Percentiles rank a stretch among this genome's conserved stretches.
Evolutionary conservation across 352 stramenopile genomes (phyloP).

Genomic region (Phytophthora crassamura): DNA sequence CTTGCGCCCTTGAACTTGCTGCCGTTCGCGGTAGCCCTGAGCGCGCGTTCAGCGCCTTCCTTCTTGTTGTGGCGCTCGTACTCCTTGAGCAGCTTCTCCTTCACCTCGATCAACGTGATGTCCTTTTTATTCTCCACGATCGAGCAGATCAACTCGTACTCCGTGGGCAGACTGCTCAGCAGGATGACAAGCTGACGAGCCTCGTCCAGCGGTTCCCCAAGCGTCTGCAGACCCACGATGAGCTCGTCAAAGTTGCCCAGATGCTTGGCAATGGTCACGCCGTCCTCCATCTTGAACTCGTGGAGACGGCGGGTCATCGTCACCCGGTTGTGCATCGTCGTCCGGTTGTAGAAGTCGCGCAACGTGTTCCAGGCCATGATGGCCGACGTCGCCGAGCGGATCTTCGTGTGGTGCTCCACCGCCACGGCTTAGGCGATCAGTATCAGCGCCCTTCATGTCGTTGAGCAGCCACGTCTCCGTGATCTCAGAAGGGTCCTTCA

Average conservation of each 20-base stretch:
- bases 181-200: too few species aligned
- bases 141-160: conserved; percentile 33
- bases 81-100: conserved; percentile 36
- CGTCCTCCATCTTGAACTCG: too few species aligned
- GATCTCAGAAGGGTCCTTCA: too few species aligned
- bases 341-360: conserved; percentile 5
- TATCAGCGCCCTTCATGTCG: background rate
- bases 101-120: conserved; percentile 21
- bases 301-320: too few species aligned
- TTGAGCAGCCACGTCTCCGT: conserved; percentile 1
- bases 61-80: too few species aligned
- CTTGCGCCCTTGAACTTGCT: too few species aligned
- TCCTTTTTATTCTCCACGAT: conserved; percentile 24
- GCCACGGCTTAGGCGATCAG: conserved; percentile 4
- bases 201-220: too few species aligned
- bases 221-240: too few species aligned
- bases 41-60: too few species aligned
- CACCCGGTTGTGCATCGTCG: too few species aligned
- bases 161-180: too few species aligned
- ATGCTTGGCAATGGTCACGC: conserved; percentile 12
- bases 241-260: conserved; percentile 35
- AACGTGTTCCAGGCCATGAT: conserved; percentile 4
- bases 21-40: too few species aligned
- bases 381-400: conserved; percentile 11
- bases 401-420: conserved; percentile 13